Conservation (phyloP, 495 filamentous ascomycete species). For the Penicillium diatomitis region DNA sequence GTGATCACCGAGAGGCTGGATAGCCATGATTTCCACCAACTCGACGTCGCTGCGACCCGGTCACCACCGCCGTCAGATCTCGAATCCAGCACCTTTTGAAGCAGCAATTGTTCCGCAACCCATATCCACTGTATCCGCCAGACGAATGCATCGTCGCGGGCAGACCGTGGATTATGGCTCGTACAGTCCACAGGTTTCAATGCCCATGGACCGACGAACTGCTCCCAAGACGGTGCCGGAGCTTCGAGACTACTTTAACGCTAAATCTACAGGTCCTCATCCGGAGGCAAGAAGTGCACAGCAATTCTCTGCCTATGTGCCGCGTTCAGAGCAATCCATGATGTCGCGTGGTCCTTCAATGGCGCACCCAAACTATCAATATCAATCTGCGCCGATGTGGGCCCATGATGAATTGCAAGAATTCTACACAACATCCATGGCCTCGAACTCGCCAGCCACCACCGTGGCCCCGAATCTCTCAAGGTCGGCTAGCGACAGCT, state of each 20-base stretch:
- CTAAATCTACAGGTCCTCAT: conserved; percentile 23
- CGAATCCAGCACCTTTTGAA: conserved; percentile 69
- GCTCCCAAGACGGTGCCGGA: conserved; percentile 20
- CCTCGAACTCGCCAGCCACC: conserved; percentile 6
- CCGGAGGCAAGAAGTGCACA: conserved; percentile 7
- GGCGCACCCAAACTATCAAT: conserved; percentile 12
- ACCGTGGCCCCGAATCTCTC: conserved; percentile 14
- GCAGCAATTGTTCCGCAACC: conserved; percentile 23
- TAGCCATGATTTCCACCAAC: conserved; percentile 18
- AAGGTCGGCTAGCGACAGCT: conserved; percentile 16
- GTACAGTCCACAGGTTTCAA: conserved; percentile 35
- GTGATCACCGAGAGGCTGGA: conserved; percentile 16
- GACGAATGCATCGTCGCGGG: conserved; percentile 57
- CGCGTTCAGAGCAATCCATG: conserved; percentile 9
- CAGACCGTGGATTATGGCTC: conserved; percentile 66
- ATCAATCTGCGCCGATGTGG: conserved; percentile 19
- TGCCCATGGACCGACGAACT: conserved; percentile 10
- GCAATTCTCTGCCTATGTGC: conserved; percentile 8
- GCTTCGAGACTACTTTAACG: conserved; percentile 25
- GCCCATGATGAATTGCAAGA: conserved; percentile 31
- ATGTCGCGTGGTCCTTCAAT: not conserved
- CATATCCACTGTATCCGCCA: conserved; percentile 11
- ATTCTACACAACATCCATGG: conserved; percentile 10
- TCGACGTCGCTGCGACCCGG: conserved; percentile 17
- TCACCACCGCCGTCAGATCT: conserved; percentile 80